Base-by-base conservation (phyloP, 768 basidiomycete genomes). In the Amanita exitialis region DNA sequence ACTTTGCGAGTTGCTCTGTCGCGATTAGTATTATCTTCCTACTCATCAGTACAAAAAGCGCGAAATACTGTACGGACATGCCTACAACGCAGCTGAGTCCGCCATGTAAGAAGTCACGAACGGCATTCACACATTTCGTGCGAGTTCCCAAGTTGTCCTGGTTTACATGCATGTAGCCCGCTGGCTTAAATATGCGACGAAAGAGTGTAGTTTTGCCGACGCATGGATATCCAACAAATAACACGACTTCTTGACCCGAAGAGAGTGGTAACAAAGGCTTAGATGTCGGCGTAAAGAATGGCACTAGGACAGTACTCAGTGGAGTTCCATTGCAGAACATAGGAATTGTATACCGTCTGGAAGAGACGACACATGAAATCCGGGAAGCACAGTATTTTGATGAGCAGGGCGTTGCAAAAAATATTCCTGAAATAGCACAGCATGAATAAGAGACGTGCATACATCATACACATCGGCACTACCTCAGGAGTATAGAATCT, bases 1-100 rank as follows among this genome's bases (percentile, higher is more conserved):
- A 71, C 64, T 53, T 79, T 78, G 44, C 94, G 76, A 23, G 87
- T 93, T 20, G 64, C 59, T 6, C 58, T 59, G 58, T 92, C 78
- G 9, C 90, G 79, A 64, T 95, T 95, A n/a, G 94, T 96, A 62
- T 95, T 96, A 62, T 97, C 93, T 92, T 20, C 49, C 15, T 36
- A 38, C 41, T 20, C 10, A 9, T 20, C 18, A 2, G n/a, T 16
- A 8, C 6, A 16, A 23, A 25, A 8, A 15, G 36, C n/a, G 34
- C 6, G 18, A 20, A 15, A 18, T 32, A 53, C 15, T 12, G 27
- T 23, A 20, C 4, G 6, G n/a, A 63, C 78, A 55, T 54, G 85
- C 89, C 92, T 39, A 97, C 73, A 10, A 93, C 86, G 58, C 85
- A 86, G 49, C 82, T 83, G 61, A 77, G 71, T 1, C 79, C 79